These are phyloP conservation scores for Rhizophagus sp. DNA, from an alignment of 192 early-diverging fungal genomes.

Conservation along the genomic window DNA sequence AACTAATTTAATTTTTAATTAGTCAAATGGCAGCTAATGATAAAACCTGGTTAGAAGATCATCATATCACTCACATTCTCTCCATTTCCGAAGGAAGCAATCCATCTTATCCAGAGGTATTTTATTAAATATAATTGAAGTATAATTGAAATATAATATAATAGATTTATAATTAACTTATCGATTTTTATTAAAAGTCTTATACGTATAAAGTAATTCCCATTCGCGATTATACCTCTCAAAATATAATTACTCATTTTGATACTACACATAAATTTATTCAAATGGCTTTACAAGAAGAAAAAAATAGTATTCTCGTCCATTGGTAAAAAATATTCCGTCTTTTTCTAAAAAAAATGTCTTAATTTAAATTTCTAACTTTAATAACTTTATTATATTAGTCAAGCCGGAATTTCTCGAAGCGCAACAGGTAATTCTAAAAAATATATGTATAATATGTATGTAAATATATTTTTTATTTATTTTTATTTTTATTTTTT, in stretches of 20 bases:
- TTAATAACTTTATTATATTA: neutral
- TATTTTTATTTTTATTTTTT: neutral
- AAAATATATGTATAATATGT: neutral
- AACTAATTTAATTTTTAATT: too few relatives aligned
- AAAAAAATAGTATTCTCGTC: neutral
- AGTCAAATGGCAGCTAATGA: constrained; percentile 17
- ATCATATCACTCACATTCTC: constrained; percentile 27
- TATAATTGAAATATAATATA: too few relatives aligned
- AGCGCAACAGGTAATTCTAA: constrained; percentile 1
- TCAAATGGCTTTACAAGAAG: neutral
- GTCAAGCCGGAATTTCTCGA: constrained; percentile 23
- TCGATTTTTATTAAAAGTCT: neutral
- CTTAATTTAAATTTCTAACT: too few relatives aligned
- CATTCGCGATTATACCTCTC: neutral
- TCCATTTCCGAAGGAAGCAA: neutral
- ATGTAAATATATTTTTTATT: too few relatives aligned
- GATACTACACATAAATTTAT: constrained; percentile 5
- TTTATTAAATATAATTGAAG: neutral
- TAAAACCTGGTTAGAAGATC: constrained; percentile 17
- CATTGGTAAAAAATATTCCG: neutral
- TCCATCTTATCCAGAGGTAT: constrained; percentile 8
- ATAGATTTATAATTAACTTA: neutral
- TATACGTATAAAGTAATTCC: constrained; percentile 10
- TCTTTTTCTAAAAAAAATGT: too few relatives aligned
- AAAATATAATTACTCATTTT: constrained; percentile 18